These are phyloP conservation scores for Xylaria sp. DNA, from an alignment of 2,329 filamentous ascomycete genomes.

Conservation along the genomic window DNA sequence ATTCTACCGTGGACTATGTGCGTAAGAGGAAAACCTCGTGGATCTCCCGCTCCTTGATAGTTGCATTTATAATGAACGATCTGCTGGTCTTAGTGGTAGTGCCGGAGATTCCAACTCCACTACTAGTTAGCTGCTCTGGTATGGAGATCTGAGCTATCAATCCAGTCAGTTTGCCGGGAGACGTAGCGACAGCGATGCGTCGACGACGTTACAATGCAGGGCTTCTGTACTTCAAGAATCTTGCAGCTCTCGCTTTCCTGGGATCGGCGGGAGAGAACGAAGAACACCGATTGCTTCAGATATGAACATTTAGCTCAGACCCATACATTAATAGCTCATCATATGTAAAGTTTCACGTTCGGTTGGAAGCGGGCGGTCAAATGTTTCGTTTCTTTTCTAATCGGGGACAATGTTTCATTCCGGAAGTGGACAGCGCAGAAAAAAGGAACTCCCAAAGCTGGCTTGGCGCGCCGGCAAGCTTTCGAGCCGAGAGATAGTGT, in stretches of 20 bases:
- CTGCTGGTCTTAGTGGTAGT: too few species aligned
- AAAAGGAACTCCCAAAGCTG: neutral
- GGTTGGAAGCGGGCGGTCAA: neutral
- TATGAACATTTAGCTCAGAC: too few species aligned
- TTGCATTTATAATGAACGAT: neutral
- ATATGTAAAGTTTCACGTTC: neutral
- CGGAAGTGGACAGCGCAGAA: constrained; percentile 1
- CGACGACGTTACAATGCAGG: neutral
- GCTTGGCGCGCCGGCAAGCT: constrained; percentile 30
- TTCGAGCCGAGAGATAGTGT: constrained; percentile 28
- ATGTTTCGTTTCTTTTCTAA: constrained; percentile 2
- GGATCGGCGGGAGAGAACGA: neutral
- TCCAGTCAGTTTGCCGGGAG: neutral
- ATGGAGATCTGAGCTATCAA: neutral
- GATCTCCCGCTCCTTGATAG: neutral
- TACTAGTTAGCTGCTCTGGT: neutral
- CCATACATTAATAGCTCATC: too few species aligned
- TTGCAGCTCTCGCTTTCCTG: neutral
- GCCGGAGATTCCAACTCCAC: neutral
- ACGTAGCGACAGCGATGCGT: neutral
- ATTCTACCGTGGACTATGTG: neutral
- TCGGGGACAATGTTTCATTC: constrained; percentile 9
- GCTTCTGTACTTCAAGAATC: neutral
- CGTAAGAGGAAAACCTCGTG: neutral
- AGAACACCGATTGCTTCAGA: too few species aligned